These are phyloP conservation scores for Lachnellula subtilissima DNA, from an alignment of 2,329 filamentous ascomycete genomes.

Conservation along the genomic window DNA sequence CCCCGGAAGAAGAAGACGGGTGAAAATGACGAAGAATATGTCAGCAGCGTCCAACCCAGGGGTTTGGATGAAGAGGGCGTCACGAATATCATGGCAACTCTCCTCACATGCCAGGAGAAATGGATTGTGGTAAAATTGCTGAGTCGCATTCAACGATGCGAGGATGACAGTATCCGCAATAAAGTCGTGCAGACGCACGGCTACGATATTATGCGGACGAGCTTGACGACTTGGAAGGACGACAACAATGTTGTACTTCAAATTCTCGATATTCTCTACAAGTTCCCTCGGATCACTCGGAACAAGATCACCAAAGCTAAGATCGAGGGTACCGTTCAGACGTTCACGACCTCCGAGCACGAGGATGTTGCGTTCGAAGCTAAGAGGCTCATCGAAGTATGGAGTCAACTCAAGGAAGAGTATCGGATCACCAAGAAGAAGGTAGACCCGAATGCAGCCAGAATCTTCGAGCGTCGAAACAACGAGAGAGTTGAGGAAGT, in stretches of 20 bases:
- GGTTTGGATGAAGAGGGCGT: constrained; percentile 77
- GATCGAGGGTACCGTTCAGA: constrained; percentile 77
- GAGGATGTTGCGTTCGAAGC: constrained; percentile 71
- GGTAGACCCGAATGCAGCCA: constrained; percentile 61
- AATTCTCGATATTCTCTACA: constrained; percentile 82
- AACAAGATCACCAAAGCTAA: constrained; percentile 98
- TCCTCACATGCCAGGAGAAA: constrained; percentile 98
- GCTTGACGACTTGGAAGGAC: constrained; percentile 79
- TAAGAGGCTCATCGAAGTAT: constrained; percentile 68
- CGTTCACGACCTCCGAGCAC: constrained; percentile 63
- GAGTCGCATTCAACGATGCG: constrained; percentile 77
- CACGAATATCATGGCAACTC: constrained; percentile 89
- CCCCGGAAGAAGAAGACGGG: constrained; percentile 86
- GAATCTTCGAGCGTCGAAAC: constrained; percentile 59
- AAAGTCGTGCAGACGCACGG: constrained; percentile 94
- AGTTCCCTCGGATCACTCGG: constrained; percentile 81
- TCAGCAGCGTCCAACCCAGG: constrained; percentile 79
- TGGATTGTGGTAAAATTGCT: constrained; percentile 98
- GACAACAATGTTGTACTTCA: constrained; percentile 87
- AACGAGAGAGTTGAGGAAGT: constrained; percentile 51
- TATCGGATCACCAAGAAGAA: constrained; percentile 94
- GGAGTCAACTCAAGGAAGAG: constrained; percentile 83
- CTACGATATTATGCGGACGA: constrained; percentile 88
- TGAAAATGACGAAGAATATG: constrained; percentile 93
- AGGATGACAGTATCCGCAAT: constrained; percentile 82